Evolutionary conservation across 2,329 filamentous ascomycete species (phyloP), one percentile per base, ranked within the genome.

Genomic region (Geosmithia flava): DNA sequence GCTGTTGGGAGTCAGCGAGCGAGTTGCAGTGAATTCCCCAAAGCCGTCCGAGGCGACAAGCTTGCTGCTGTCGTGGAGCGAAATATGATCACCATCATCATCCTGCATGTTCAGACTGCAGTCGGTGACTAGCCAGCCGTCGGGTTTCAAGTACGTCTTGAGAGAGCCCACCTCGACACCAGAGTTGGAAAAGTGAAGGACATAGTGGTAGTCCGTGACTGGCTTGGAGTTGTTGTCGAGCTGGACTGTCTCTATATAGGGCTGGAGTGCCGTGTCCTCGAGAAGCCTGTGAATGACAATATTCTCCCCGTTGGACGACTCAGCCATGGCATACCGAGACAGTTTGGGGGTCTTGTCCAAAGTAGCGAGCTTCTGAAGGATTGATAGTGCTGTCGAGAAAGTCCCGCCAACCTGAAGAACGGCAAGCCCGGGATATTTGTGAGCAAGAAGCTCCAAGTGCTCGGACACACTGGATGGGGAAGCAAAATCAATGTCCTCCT

Each of bases 361-460:
- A 1, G 57, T 47, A 1, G 51, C 50, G 7, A 70, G 49, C 4
- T 50, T 49, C 6, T 56, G 46, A n/a, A 69, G 51, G 20, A 64
- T 50, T 1, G 56, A 46, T 3, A 51, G 27, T 0, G 57, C 51
- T 4, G 62, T 47, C 1, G 46, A 11, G 3, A 44, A 20, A 2
- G 49, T 51, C 0, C 62, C 63, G 0, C 67, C 68, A 15, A 68
- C 50, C 43, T 69, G 68, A 3, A 73, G 57, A 10, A 74, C 56
- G 0, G 61, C 56, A 1, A 71, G 49, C 0, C 51, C 60, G 0
- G 70, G 64, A 4, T 61, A 59, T 48, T 70, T 70, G 55, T 71
- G 66, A 1, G 62, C 62, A 17, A 68, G 50, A 0, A 65, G 48
- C 1, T 55, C 52, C 0, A 70, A 48, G 13, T 68, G 51, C 1